Conservation (phyloP, 1,284 basidiomycete genomes). For the Schizopora paradoxa region DNA sequence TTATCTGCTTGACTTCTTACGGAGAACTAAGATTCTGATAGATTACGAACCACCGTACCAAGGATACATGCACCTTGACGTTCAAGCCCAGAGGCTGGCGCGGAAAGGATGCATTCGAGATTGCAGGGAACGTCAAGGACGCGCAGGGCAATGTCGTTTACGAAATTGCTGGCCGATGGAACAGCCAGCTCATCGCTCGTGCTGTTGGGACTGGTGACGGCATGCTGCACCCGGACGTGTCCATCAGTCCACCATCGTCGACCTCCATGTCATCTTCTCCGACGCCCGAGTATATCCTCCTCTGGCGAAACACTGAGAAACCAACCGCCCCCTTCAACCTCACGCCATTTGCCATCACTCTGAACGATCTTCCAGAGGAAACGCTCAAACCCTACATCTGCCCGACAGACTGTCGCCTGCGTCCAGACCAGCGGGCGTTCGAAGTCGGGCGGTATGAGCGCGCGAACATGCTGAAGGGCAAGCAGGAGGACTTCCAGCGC, state of each 20-base stretch:
- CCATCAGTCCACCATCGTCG: constrained; percentile 42
- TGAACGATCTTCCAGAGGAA: constrained; percentile 76
- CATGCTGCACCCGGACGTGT: constrained; percentile 71
- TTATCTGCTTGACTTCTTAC: constrained; percentile 1
- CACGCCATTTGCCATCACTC: constrained; percentile 89
- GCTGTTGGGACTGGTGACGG: constrained; percentile 60
- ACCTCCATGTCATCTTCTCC: no score
- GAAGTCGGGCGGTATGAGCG: constrained; percentile 88
- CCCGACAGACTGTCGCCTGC: constrained; percentile 90
- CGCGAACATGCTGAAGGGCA: constrained; percentile 83
- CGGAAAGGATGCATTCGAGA: constrained; percentile 88
- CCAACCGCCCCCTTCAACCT: constrained; percentile 86
- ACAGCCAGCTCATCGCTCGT: constrained; percentile 88
- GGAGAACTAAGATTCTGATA: constrained; percentile 28
- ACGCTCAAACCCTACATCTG: constrained; percentile 71
- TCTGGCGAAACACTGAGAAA: constrained; percentile 94
- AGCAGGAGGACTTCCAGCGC: constrained; percentile 88
- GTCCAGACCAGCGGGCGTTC: constrained; percentile 95
- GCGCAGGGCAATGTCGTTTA: constrained; percentile 63
- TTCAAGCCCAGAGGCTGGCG: constrained; percentile 97
- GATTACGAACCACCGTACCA: constrained; percentile 89
- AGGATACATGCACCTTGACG: constrained; percentile 84
- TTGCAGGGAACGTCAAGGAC: constrained; percentile 81
- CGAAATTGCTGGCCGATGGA: constrained; percentile 96
- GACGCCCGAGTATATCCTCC: constrained; percentile 65